A percentile compares a stretch with the other conserved stretches of the same genome.
phyloP scores from a whole-genome alignment of 2,329 filamentous ascomycete genomes.

The Colletotrichum truncatum region DNA sequence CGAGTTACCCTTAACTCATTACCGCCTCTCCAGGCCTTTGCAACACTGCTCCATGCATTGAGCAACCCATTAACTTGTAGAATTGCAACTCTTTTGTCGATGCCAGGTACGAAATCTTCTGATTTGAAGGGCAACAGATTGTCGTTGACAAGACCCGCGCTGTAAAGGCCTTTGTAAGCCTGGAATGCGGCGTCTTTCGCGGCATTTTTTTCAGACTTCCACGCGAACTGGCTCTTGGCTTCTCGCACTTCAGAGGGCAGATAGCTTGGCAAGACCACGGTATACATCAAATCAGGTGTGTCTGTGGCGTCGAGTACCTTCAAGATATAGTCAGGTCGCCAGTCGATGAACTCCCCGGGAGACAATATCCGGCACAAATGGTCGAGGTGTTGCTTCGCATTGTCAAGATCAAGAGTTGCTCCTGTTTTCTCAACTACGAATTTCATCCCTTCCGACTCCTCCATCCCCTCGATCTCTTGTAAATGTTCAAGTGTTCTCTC shows the following conservation, averaged over 20 bases:
- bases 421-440: slow-evolving; percentile 55
- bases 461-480: slow-evolving; percentile 55
- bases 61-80: slow-evolving; percentile 47
- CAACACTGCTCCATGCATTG: slow-evolving; percentile 58
- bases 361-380: slow-evolving; percentile 80
- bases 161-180: slow-evolving; percentile 76
- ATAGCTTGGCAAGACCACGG: slow-evolving; percentile 75
- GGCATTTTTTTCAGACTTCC: slow-evolving; percentile 77
- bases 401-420: slow-evolving; percentile 76
- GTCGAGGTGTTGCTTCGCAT: slow-evolving; percentile 78
- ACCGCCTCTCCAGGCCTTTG: slow-evolving; percentile 50
- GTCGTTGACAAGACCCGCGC: slow-evolving; percentile 78
- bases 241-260: slow-evolving; percentile 70
- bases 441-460: slow-evolving; percentile 35
- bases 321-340: slow-evolving; percentile 73
- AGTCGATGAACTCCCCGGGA: slow-evolving; percentile 67
- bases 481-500: slow-evolving; percentile 58
- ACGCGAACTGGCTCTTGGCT: slow-evolving; percentile 61
- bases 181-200: slow-evolving; percentile 85
- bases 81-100: slow-evolving; percentile 47
- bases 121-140: slow-evolving; percentile 74
- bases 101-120: slow-evolving; percentile 46
- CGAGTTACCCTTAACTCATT: slow-evolving; percentile 36
- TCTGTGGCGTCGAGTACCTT: slow-evolving; percentile 43
- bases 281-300: slow-evolving; percentile 56